These are phyloP conservation scores for Cytospora schulzeri DNA, from an alignment of 2,329 filamentous ascomycete species.

Conservation along the genomic window DNA sequence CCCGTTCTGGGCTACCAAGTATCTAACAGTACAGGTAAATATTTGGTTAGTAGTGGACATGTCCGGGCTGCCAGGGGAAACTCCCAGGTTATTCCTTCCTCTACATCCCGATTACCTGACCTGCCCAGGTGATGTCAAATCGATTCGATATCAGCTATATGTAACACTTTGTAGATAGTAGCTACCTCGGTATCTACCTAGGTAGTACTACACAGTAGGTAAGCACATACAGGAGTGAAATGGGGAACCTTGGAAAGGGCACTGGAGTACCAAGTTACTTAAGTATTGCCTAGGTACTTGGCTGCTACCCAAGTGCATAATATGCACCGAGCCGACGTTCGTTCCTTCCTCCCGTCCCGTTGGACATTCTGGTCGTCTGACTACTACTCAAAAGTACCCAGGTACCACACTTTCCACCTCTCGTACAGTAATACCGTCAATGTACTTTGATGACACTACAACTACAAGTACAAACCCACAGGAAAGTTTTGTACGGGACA, in stretches of 20 bases:
- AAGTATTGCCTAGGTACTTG: not conserved
- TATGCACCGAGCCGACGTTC: not conserved
- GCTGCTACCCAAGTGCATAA: too few relatives aligned
- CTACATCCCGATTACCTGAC: too few relatives aligned
- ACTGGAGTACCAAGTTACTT: not conserved
- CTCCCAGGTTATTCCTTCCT: too few relatives aligned
- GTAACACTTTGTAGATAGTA: not conserved
- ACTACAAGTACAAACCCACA: too few relatives aligned
- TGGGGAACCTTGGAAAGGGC: too few relatives aligned
- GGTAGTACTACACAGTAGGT: not conserved
- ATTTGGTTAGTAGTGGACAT: too few relatives aligned
- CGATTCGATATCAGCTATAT: not conserved
- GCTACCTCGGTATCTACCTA: not conserved
- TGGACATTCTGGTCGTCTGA: not conserved
- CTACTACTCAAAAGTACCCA: too few relatives aligned
- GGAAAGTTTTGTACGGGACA: too few relatives aligned
- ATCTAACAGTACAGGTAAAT: too few relatives aligned
- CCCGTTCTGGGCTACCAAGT: not conserved
- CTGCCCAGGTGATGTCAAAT: not conserved
- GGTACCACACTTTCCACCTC: not conserved
- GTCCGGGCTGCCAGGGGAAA: too few relatives aligned
- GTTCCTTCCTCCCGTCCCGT: not conserved
- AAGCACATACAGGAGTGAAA: too few relatives aligned
- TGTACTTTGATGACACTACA: not conserved
- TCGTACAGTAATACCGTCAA: not conserved